A percentile compares a stretch with the other conserved stretches of the same genome.
Evolutionary conservation across 1,284 basidiomycete species (phyloP).

Genomic region (Marasmius sp.): DNA sequence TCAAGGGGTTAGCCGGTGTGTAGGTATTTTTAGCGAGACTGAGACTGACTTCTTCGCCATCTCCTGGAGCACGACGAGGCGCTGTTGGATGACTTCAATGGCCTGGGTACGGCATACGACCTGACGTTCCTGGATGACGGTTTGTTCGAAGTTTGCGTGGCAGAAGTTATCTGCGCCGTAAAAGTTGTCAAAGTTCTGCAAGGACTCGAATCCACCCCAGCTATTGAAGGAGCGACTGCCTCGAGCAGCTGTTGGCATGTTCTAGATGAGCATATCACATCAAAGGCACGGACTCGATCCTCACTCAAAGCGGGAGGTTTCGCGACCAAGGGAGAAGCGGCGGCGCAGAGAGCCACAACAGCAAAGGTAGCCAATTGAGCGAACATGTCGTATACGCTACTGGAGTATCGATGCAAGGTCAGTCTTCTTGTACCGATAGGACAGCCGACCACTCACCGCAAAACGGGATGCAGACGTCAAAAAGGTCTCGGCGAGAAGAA

Average conservation of each 20-base stretch:
- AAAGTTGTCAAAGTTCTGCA: slow-evolving; percentile 17
- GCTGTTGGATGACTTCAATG: slow-evolving; percentile 39
- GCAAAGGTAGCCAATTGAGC: slow-evolving; percentile 5
- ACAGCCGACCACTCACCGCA: background rate
- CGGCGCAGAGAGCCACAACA: slow-evolving; percentile 2
- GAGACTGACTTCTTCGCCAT: slow-evolving; percentile 27
- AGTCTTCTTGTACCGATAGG: background rate
- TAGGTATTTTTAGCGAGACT: background rate
- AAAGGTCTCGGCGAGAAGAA: background rate
- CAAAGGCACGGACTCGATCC: background rate
- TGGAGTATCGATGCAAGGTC: background rate
- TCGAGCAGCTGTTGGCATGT: background rate
- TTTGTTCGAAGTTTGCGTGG: slow-evolving; percentile 4
- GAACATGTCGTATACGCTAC: slow-evolving; percentile 10
- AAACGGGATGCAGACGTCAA: background rate
- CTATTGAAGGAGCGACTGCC: slow-evolving; percentile 10
- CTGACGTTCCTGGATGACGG: slow-evolving; percentile 18
- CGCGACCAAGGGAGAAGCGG: slow-evolving; percentile 1
- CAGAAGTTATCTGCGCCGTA: slow-evolving; percentile 10
- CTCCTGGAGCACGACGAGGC: slow-evolving; percentile 40
- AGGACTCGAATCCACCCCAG: slow-evolving; percentile 11
- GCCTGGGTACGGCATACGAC: slow-evolving; percentile 37
- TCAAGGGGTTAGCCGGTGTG: background rate
- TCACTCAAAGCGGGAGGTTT: slow-evolving; percentile 3
- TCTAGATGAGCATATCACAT: background rate